phyloP scores from a whole-genome alignment of 129 eudicot species.

The Smallanthus sonchifolius region DNA sequence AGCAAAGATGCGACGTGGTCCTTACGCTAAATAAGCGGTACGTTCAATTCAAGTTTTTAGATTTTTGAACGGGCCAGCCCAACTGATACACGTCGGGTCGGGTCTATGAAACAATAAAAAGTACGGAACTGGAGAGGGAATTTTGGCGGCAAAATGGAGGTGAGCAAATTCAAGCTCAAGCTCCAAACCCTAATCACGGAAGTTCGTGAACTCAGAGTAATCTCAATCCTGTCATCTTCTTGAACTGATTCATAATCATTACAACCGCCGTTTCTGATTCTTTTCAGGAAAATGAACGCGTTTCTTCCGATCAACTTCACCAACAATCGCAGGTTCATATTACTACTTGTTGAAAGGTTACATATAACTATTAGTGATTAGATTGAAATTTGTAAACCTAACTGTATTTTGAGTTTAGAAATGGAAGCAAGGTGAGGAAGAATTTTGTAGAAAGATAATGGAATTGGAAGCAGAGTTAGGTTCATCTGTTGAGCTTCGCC shows the following conservation, averaged over 20 bases:
- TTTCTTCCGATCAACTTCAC: conserved; percentile 42
- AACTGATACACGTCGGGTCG: no score
- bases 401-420: conserved; percentile 22
- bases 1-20: no score
- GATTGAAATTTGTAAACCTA: no score
- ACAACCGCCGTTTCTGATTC: not conserved
- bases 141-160: conserved; percentile 59
- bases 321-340: conserved; percentile 39
- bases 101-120: no score
- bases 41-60: no score
- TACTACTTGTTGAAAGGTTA: no score
- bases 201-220: conserved; percentile 48
- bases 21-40: no score
- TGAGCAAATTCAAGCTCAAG: conserved; percentile 52
- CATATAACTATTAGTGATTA: no score
- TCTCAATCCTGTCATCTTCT: no score
- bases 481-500: conserved; percentile 36
- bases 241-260: no score
- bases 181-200: conserved; percentile 53
- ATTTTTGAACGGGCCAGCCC: no score
- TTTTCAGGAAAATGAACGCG: conserved; percentile 49
- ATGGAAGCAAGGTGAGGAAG: conserved; percentile 44
- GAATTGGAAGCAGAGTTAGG: conserved; percentile 46
- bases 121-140: not conserved
- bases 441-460: conserved; percentile 29